Conservation (phyloP, 1,284 basidiomycete genomes). For the Vanrija pseudolonga region DNA sequence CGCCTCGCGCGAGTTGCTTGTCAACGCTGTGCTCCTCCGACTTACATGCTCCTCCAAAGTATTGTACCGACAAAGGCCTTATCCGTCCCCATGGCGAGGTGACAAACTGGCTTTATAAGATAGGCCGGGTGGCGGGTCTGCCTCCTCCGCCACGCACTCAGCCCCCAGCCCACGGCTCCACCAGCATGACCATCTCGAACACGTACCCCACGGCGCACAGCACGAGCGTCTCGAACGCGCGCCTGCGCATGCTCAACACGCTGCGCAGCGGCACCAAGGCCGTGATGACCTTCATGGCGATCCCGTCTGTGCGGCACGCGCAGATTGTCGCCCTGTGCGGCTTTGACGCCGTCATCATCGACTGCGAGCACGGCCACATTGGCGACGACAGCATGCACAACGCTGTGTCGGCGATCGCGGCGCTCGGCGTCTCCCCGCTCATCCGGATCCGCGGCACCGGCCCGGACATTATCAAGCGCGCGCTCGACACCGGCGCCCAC, state of each 20-base stretch:
- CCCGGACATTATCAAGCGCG: constrained; percentile 33
- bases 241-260: constrained; percentile 28
- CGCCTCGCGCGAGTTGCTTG: too few relatives aligned
- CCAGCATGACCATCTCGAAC: neutral
- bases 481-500: constrained; percentile 41
- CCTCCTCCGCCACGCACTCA: too few relatives aligned
- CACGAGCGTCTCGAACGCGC: constrained; percentile 28
- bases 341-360: constrained; percentile 23
- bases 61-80: too few relatives aligned
- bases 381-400: constrained; percentile 38
- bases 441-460: constrained; percentile 29
- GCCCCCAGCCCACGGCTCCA: too few relatives aligned
- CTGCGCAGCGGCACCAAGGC: constrained; percentile 18
- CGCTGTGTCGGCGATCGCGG: constrained; percentile 29
- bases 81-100: too few relatives aligned
- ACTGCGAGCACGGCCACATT: constrained; percentile 36
- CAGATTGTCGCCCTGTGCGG: constrained; percentile 34
- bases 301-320: constrained; percentile 21
- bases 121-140: too few relatives aligned
- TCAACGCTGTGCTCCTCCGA: too few relatives aligned
- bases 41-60: too few relatives aligned
- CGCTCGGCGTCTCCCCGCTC: constrained; percentile 6
- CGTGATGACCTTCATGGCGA: constrained; percentile 34
- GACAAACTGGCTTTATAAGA: too few relatives aligned
- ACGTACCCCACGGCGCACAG: constrained; percentile 25